These are phyloP conservation scores for Diaporthe destruens DNA, from an alignment of 2,329 filamentous ascomycete genomes.

Conservation along the genomic window DNA sequence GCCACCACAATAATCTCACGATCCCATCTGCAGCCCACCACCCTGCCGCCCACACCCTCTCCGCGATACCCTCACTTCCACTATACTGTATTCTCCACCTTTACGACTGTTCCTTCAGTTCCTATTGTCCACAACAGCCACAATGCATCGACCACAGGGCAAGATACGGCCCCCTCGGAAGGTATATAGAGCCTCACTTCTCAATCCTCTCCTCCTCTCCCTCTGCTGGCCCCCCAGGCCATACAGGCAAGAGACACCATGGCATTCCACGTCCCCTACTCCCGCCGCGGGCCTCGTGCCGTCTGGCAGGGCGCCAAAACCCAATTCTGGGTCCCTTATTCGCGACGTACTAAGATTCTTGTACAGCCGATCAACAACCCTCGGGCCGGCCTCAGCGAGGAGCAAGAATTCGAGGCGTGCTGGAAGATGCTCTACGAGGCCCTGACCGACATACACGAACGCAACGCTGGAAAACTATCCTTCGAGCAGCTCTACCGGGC, in stretches of 20 bases:
- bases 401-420: constrained; percentile 84
- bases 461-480: constrained; percentile 89
- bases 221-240: neutral
- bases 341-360: neutral
- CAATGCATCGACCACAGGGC: constrained; percentile 39
- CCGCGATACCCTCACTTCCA: neutral
- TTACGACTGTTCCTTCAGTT: neutral
- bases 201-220: neutral
- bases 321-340: neutral
- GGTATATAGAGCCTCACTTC: constrained; percentile 39
- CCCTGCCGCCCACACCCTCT: neutral
- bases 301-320: neutral
- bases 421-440: constrained; percentile 85
- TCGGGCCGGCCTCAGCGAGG: constrained; percentile 57
- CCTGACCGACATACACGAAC: constrained; percentile 88
- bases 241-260: neutral
- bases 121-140: constrained; percentile 5
- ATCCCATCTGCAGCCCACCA: constrained; percentile 2
- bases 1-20: constrained; percentile 5
- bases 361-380: constrained; percentile 46
- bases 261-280: neutral
- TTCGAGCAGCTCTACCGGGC: constrained; percentile 97
- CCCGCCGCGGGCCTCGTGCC: neutral
- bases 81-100: no score
- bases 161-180: constrained; percentile 40